Evolutionary conservation across 2,329 filamentous ascomycete species (phyloP).

Genomic region (Botrytis fabae): DNA sequence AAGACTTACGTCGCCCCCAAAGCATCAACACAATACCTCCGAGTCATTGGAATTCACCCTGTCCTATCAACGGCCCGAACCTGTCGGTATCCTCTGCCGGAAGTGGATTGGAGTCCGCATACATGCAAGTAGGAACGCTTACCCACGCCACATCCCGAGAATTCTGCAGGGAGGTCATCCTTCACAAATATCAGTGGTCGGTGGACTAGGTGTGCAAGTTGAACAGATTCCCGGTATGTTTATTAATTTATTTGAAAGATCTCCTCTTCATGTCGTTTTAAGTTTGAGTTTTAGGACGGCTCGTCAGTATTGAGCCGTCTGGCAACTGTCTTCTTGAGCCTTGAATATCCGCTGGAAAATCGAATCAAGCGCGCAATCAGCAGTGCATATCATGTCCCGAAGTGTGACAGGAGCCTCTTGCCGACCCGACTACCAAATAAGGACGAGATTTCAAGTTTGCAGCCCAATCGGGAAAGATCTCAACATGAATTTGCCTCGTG

Average conservation of each 20-base stretch:
- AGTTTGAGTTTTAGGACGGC: constrained; percentile 28
- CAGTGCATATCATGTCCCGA: constrained; percentile 38
- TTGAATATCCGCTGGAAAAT: neutral
- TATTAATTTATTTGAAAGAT: constrained; percentile 36
- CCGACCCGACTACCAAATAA: constrained; percentile 14
- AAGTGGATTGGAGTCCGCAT: constrained; percentile 29
- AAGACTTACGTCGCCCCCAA: constrained; percentile 9
- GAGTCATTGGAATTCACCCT: constrained; percentile 26
- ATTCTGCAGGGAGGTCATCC: constrained; percentile 27
- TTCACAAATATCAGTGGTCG: constrained; percentile 25
- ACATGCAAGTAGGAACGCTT: constrained; percentile 38
- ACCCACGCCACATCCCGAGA: constrained; percentile 34
- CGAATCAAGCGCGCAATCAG: constrained; percentile 26
- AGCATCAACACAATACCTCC: constrained; percentile 22
- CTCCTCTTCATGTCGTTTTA: constrained; percentile 26
- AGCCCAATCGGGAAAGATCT: constrained; percentile 23
- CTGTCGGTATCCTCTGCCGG: constrained; percentile 33
- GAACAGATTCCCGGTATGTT: constrained; percentile 37
- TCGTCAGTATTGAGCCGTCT: constrained; percentile 36
- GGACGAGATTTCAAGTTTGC: constrained; percentile 16
- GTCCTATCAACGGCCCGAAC: constrained; percentile 38
- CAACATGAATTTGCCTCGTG: constrained; percentile 20
- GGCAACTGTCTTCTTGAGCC: neutral
- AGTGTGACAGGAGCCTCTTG: constrained; percentile 19
- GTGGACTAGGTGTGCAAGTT: constrained; percentile 22